Percentiles rank a stretch among this genome's conserved stretches.
phyloP scores from a whole-genome alignment of 2,329 filamentous ascomycete species.

The Ascocoryne sarcoides region DNA sequence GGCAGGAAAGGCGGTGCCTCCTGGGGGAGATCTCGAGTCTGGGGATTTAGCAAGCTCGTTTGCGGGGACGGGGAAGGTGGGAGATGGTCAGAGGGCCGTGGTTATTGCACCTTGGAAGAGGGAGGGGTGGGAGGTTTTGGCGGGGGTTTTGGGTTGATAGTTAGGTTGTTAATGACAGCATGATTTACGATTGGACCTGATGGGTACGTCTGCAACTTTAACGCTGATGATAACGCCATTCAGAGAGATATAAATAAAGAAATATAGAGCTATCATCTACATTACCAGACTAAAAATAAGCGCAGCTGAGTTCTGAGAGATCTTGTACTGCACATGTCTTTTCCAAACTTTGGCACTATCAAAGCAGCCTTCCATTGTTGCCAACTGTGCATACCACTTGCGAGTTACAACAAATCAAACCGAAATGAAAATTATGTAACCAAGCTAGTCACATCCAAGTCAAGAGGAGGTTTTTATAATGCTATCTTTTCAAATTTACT shows the following conservation, averaged over 20 bases:
- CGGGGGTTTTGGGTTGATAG: conserved; percentile 6
- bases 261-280: neutral
- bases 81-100: conserved; percentile 68
- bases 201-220: too few relatives aligned
- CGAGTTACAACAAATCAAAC: too few relatives aligned
- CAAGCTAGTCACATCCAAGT: too few relatives aligned
- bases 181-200: too few relatives aligned
- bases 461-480: too few relatives aligned
- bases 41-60: conserved; percentile 64
- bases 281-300: neutral
- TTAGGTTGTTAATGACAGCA: neutral
- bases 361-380: too few relatives aligned
- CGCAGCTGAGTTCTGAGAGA: neutral
- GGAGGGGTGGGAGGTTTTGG: conserved; percentile 23
- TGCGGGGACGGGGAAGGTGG: conserved; percentile 60
- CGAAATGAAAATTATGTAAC: too few relatives aligned
- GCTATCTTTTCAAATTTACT: too few relatives aligned
- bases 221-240: too few relatives aligned
- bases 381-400: too few relatives aligned
- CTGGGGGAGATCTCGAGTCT: conserved; percentile 58
- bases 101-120: conserved; percentile 71
- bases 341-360: too few relatives aligned
- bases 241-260: neutral
- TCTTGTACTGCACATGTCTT: neutral
- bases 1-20: conserved; percentile 66